Evolutionary conservation across 176 grass and related monocot genomes (phyloP).

Genomic region (Oryza australiensis): DNA sequence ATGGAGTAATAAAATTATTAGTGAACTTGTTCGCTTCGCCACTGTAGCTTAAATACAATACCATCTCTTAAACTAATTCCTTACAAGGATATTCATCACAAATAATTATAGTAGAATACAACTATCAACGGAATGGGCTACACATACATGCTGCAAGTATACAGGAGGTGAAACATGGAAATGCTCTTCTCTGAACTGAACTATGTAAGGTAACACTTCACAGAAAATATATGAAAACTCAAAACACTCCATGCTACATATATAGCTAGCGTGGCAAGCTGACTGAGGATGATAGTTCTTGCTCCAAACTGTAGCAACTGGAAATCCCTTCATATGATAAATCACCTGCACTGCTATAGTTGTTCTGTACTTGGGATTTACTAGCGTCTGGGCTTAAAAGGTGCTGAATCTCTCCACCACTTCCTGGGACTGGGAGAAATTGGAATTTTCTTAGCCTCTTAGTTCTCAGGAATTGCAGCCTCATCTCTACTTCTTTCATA

Average conservation of each 20-base stretch:
- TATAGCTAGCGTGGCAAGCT: no score
- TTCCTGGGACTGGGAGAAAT: background rate
- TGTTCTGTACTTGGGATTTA: background rate
- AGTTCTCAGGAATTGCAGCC: slow-evolving; percentile 37
- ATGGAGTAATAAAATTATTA: no score
- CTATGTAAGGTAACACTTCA: background rate
- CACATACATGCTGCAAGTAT: background rate
- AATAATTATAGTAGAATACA: background rate
- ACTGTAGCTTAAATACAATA: background rate
- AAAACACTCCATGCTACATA: no score
- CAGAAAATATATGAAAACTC: background rate
- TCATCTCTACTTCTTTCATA: slow-evolving; percentile 65
- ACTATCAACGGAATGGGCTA: background rate
- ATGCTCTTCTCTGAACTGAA: background rate
- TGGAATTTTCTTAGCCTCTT: slow-evolving; percentile 10
- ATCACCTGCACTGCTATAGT: no score
- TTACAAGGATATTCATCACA: background rate
- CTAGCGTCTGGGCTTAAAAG: background rate
- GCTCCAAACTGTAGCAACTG: no score
- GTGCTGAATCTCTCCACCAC: slow-evolving; percentile 1
- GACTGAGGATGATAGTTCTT: no score
- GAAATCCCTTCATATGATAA: no score
- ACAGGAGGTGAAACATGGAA: background rate
- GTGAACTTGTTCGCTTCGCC: background rate
- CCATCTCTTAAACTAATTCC: no score